Percentiles rank a stretch among this genome's conserved stretches.
Evolutionary conservation across 495 filamentous ascomycete genomes (phyloP).

Genomic region (Penicillium silybi): DNA sequence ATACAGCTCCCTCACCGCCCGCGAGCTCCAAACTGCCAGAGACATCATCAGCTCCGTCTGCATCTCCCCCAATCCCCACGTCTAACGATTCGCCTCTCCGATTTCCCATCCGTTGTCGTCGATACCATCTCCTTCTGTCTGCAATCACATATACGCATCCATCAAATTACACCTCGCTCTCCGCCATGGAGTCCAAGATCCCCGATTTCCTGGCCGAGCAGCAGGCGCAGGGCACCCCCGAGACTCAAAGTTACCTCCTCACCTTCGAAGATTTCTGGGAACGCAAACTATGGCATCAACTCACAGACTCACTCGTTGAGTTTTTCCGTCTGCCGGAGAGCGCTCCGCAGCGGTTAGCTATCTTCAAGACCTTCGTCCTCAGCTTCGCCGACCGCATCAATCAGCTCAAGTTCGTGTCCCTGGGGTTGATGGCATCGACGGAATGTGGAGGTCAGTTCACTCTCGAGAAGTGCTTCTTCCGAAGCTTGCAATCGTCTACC

Average conservation of each 20-base stretch:
- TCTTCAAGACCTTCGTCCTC: conserved; percentile 93
- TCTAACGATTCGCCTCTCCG: conserved; percentile 2
- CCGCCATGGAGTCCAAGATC: conserved; percentile 75
- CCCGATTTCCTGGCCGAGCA: conserved; percentile 87
- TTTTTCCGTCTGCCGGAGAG: conserved; percentile 84
- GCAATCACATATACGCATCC: conserved; percentile 1
- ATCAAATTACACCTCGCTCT: conserved; percentile 2
- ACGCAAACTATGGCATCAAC: conserved; percentile 98
- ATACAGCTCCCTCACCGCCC: conserved; percentile 16
- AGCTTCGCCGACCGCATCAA: conserved; percentile 98
- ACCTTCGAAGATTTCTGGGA: conserved; percentile 98
- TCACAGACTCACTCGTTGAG: conserved; percentile 81
- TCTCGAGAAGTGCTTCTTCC: neutral
- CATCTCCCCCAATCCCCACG: conserved; percentile 12
- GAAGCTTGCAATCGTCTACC: neutral
- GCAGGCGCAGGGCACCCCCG: conserved; percentile 76
- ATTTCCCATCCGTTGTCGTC: conserved; percentile 1
- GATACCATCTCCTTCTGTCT: conserved; percentile 1
- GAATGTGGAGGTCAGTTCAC: conserved; percentile 74
- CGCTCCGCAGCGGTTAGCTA: conserved; percentile 73
- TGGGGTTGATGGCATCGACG: conserved; percentile 80
- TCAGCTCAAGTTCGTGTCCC: conserved; percentile 89
- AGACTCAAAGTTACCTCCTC: conserved; percentile 82
- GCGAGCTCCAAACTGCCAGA: conserved; percentile 16
- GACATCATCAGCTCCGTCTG: conserved; percentile 16